Evolutionary conservation across 2,329 filamentous ascomycete species (phyloP).

Genomic region (Colletotrichum cereale): DNA sequence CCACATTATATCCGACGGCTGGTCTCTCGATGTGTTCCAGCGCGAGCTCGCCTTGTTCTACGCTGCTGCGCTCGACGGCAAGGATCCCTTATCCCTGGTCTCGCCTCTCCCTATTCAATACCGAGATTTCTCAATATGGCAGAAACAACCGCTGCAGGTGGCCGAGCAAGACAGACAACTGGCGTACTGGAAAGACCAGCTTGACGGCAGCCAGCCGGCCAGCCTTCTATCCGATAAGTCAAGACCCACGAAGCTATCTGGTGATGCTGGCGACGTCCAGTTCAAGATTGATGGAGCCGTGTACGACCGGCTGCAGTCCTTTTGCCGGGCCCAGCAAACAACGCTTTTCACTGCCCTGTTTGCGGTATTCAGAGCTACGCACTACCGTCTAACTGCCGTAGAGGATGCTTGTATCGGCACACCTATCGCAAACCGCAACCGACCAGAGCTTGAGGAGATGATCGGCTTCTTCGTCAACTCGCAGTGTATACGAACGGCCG

Average conservation of each 20-base stretch:
- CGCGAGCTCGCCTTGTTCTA: conserved; percentile 2
- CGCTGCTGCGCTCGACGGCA: not conserved
- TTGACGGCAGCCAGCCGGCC: conserved; percentile 48
- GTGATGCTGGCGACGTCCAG: conserved; percentile 22
- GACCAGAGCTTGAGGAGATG: conserved; percentile 27
- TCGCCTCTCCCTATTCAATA: conserved; percentile 8
- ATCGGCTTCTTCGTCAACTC: conserved; percentile 46
- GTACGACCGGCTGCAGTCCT: conserved; percentile 14
- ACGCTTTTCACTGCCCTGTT: conserved; percentile 35
- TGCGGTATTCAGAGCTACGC: conserved; percentile 31
- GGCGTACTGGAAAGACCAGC: conserved; percentile 14
- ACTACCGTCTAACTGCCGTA: conserved; percentile 41
- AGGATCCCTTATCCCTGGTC: not conserved
- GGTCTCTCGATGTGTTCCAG: conserved; percentile 2
- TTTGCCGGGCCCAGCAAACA: conserved; percentile 29
- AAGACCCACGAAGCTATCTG: conserved; percentile 38
- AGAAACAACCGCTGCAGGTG: not conserved
- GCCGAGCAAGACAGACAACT: not conserved
- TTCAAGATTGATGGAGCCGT: conserved; percentile 30
- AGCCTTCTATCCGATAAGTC: conserved; percentile 11
- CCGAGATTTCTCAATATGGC: not conserved
- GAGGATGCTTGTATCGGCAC: conserved; percentile 27
- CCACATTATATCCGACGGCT: conserved; percentile 32
- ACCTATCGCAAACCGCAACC: conserved; percentile 37
- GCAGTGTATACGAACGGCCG: conserved; percentile 41